Conservation (phyloP, 768 basidiomycete species). For the Imleria badia region DNA sequence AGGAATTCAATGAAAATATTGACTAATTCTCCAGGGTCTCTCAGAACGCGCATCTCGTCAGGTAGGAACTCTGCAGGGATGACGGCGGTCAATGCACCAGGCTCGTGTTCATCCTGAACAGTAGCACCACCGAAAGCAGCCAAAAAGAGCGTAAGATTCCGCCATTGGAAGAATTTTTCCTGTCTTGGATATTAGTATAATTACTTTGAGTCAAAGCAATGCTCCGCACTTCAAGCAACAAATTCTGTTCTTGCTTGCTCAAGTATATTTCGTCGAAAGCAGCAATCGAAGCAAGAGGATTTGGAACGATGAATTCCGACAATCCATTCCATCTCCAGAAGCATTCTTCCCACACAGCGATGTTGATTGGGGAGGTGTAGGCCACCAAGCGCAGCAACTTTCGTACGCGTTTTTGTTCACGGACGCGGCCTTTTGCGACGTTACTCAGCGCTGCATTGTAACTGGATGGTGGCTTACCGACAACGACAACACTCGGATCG, state of each 20-base stretch:
- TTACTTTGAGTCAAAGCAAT: not conserved
- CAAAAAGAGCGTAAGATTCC: constrained; percentile 77
- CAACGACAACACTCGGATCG: constrained; percentile 66
- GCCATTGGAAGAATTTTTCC: constrained; percentile 82
- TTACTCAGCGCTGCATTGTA: constrained; percentile 1
- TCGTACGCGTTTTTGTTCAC: constrained; percentile 77
- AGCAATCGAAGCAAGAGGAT: constrained; percentile 33
- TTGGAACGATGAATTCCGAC: constrained; percentile 55
- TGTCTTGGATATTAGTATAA: constrained; percentile 27
- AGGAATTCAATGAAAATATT: constrained; percentile 66
- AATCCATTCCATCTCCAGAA: constrained; percentile 73
- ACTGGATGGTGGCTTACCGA: constrained; percentile 49
- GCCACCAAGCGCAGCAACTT: constrained; percentile 65
- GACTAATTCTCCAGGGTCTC: constrained; percentile 57
- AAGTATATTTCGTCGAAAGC: constrained; percentile 36
- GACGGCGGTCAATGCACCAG: constrained; percentile 48
- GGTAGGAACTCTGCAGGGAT: constrained; percentile 63
- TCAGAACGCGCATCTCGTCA: constrained; percentile 65
- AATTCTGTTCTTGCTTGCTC: constrained; percentile 37
- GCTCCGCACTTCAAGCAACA: constrained; percentile 38
- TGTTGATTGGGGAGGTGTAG: constrained; percentile 62
- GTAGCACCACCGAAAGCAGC: constrained; percentile 72
- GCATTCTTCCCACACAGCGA: constrained; percentile 82
- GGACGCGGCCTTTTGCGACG: constrained; percentile 58
- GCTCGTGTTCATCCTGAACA: constrained; percentile 50